Conservation (phyloP, 2,329 filamentous ascomycete species). For the Didymella exigua region DNA sequence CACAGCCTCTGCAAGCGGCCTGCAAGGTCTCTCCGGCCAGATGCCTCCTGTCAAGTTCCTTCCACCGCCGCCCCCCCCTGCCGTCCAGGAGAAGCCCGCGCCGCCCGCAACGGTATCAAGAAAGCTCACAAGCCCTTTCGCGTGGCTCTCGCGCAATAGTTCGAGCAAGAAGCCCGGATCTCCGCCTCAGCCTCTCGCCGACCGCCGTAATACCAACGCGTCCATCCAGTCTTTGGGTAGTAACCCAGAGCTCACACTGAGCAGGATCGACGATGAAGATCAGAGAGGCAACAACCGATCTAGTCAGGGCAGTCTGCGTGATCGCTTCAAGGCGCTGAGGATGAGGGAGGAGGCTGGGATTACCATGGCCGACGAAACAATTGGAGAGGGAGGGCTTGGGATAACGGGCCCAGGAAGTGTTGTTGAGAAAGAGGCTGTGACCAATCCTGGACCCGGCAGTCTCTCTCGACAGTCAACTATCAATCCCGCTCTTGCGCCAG, state of each 20-base stretch:
- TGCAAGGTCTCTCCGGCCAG: conserved; percentile 74
- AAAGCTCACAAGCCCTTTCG: conserved; percentile 72
- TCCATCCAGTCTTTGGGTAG: conserved; percentile 79
- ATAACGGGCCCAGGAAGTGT: conserved; percentile 49
- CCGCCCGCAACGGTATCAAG: conserved; percentile 52
- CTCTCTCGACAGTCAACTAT: conserved; percentile 64
- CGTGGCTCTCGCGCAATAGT: conserved; percentile 44
- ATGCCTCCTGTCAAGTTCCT: conserved; percentile 67
- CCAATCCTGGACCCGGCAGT: conserved; percentile 36
- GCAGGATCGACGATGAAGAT: conserved; percentile 70
- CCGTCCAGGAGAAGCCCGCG: conserved; percentile 34
- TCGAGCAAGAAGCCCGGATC: conserved; percentile 66
- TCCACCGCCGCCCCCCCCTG: conserved; percentile 44
- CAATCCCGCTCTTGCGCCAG: conserved; percentile 76
- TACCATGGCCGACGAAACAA: conserved; percentile 50
- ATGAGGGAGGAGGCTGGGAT: conserved; percentile 54
- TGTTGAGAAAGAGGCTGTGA: conserved; percentile 45
- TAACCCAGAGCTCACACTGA: conserved; percentile 79
- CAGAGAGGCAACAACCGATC: conserved; percentile 36
- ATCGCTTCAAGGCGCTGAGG: conserved; percentile 54
- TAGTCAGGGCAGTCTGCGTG: conserved; percentile 51
- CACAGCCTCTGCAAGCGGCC: conserved; percentile 38
- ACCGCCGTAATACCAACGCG: conserved; percentile 75
- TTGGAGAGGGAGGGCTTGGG: conserved; percentile 54
- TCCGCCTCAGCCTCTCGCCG: conserved; percentile 58